Percentiles rank a stretch among this genome's conserved stretches.
Evolutionary conservation across 2,329 filamentous ascomycete genomes (phyloP).

Genomic region (Fonsecaea nubica): DNA sequence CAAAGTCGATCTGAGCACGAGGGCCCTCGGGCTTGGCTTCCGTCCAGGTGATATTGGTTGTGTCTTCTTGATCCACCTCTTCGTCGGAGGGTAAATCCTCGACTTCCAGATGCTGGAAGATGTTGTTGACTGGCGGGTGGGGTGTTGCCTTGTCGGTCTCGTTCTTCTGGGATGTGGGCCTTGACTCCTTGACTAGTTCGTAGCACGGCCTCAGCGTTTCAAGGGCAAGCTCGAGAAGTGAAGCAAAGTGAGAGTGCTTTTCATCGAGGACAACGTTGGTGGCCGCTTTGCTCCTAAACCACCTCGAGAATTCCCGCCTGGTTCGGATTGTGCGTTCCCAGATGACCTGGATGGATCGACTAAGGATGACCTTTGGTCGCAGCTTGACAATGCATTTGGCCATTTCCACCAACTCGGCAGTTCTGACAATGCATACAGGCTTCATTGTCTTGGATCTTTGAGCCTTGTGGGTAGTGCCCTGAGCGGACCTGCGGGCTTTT

Average conservation of each 20-base stretch:
- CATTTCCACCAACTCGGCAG: slow-evolving; percentile 15
- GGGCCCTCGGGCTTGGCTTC: background rate
- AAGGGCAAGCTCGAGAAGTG: slow-evolving; percentile 10
- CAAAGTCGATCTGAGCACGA: slow-evolving; percentile 14
- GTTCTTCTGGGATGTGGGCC: background rate
- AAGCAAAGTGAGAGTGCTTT: slow-evolving; percentile 14
- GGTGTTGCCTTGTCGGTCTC: background rate
- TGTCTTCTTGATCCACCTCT: slow-evolving; percentile 2
- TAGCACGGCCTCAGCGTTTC: slow-evolving; percentile 13
- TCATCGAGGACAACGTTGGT: slow-evolving; percentile 7
- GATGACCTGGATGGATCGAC: background rate
- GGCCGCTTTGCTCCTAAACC: slow-evolving; percentile 12
- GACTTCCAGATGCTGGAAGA: slow-evolving; percentile 17
- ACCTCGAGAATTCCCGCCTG: slow-evolving; percentile 7
- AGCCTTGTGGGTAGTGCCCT: background rate
- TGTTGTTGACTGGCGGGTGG: slow-evolving; percentile 10
- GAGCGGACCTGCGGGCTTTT: slow-evolving; percentile 7
- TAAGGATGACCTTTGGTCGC: slow-evolving; percentile 1
- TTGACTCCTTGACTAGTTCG: background rate
- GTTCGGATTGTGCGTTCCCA: slow-evolving; percentile 13
- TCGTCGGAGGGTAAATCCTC: slow-evolving; percentile 13
- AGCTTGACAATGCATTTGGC: slow-evolving; percentile 12
- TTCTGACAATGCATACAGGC: slow-evolving; percentile 5
- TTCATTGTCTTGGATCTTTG: background rate
- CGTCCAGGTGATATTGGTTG: background rate